Evolutionary conservation across 2,329 filamentous ascomycete genomes (phyloP).

Genomic region (Raffaelea albimanens): DNA sequence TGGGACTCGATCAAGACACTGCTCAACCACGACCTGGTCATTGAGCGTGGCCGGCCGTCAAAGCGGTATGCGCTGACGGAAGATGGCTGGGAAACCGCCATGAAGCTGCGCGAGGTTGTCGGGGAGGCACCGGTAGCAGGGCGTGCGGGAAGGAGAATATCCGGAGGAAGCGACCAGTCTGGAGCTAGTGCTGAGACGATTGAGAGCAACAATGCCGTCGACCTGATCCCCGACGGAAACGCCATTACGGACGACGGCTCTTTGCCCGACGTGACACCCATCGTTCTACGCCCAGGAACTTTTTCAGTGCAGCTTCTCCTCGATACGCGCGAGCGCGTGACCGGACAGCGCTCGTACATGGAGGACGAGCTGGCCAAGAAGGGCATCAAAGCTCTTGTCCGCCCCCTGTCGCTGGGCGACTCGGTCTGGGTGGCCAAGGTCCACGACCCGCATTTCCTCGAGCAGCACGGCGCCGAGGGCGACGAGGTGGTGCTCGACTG

Average conservation of each 20-base stretch:
- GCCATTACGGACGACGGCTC: slow-evolving; percentile 13
- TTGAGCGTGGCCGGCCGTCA: slow-evolving; percentile 58
- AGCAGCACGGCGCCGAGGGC: slow-evolving; percentile 44
- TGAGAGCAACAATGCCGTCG: not conserved
- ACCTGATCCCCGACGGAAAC: slow-evolving; percentile 7
- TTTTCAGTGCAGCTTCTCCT: slow-evolving; percentile 67
- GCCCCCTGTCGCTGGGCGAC: slow-evolving; percentile 64
- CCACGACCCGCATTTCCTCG: slow-evolving; percentile 46
- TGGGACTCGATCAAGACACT: slow-evolving; percentile 79
- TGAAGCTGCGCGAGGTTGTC: slow-evolving; percentile 45
- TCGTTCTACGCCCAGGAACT: slow-evolving; percentile 51
- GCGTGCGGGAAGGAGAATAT: not conserved
- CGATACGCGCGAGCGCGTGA: slow-evolving; percentile 65
- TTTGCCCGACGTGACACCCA: slow-evolving; percentile 45
- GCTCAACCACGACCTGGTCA: slow-evolving; percentile 62
- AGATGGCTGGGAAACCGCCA: slow-evolving; percentile 67
- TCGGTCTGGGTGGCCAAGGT: slow-evolving; percentile 72
- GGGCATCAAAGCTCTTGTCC: slow-evolving; percentile 56
- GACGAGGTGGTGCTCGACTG: slow-evolving; percentile 69
- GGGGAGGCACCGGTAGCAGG: not conserved
- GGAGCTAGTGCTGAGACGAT: not conserved
- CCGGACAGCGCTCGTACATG: slow-evolving; percentile 68
- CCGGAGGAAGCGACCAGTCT: not conserved
- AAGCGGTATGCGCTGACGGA: slow-evolving; percentile 64
- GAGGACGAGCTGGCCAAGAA: slow-evolving; percentile 60